These are phyloP conservation scores for Platanthera guangdongensis DNA, from an alignment of 106 monocot species.

Conservation along the genomic window DNA sequence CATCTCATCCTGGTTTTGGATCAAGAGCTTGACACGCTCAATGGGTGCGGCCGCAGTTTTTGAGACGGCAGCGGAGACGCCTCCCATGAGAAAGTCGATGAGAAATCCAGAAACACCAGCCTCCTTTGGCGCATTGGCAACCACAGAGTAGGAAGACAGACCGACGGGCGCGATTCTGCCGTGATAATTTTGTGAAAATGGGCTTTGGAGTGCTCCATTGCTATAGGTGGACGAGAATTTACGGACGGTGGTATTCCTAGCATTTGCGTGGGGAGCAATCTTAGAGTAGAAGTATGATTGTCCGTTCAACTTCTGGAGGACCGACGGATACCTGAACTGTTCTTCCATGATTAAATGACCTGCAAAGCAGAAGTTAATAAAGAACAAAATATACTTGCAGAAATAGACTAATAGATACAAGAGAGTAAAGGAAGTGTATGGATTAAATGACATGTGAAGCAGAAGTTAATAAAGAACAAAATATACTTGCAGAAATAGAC, in stretches of 20 bases:
- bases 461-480: not conserved
- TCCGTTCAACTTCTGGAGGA: constrained; percentile 8
- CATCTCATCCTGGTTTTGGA: constrained; percentile 53
- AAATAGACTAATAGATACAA: not conserved
- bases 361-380: not conserved
- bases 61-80: constrained; percentile 41
- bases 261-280: not conserved
- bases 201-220: not conserved
- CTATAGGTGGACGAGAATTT: constrained; percentile 2
- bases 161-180: not conserved
- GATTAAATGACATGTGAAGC: constrained; percentile 1
- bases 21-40: constrained; percentile 43
- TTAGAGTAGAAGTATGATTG: not conserved
- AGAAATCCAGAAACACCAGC: constrained; percentile 16
- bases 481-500: not conserved
- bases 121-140: constrained; percentile 16
- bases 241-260: not conserved
- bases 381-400: not conserved
- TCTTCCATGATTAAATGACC: constrained; percentile 13
- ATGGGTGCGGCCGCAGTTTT: constrained; percentile 42
- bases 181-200: not conserved
- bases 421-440: not conserved
- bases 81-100: constrained; percentile 44
- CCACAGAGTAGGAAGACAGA: not conserved
- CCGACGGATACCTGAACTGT: not conserved